These are phyloP conservation scores for Lactifluus hygrophoroides DNA, from an alignment of 768 basidiomycete genomes.

Conservation along the genomic window DNA sequence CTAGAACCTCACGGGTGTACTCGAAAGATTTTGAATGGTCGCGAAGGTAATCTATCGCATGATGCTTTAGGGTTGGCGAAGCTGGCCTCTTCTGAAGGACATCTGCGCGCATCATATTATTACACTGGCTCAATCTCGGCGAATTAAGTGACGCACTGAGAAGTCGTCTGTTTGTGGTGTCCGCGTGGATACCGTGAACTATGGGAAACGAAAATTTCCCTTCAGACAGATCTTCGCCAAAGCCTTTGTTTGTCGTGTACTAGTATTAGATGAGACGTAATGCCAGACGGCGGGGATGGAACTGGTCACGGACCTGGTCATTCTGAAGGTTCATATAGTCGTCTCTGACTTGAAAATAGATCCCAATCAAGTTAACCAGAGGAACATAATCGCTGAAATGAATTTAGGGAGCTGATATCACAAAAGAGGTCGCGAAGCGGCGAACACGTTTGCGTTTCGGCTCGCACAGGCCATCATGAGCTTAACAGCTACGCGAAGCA, in stretches of 20 bases:
- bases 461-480: slow-evolving; percentile 91
- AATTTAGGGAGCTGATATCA: neutral
- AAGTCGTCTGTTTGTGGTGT: slow-evolving; percentile 68
- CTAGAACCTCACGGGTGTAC: slow-evolving; percentile 70
- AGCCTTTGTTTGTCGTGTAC: slow-evolving; percentile 82
- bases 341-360: slow-evolving; percentile 96
- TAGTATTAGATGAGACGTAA: slow-evolving; percentile 25
- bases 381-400: slow-evolving; percentile 74
- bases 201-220: slow-evolving; percentile 98
- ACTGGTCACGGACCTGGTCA: slow-evolving; percentile 46
- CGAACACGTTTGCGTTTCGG: slow-evolving; percentile 50
- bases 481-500: slow-evolving; percentile 87
- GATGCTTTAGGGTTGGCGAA: slow-evolving; percentile 70
- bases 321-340: slow-evolving; percentile 95
- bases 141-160: slow-evolving; percentile 52
- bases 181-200: slow-evolving; percentile 79
- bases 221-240: slow-evolving; percentile 90
- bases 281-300: neutral
- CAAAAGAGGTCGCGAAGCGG: neutral
- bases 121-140: neutral
- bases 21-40: slow-evolving; percentile 76
- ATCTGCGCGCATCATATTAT: slow-evolving; percentile 38
- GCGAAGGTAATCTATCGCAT: slow-evolving; percentile 71
- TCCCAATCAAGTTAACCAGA: slow-evolving; percentile 86
- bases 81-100: slow-evolving; percentile 84